phyloP scores from a whole-genome alignment of 129 eudicot species.

The Apium graveolens region DNA sequence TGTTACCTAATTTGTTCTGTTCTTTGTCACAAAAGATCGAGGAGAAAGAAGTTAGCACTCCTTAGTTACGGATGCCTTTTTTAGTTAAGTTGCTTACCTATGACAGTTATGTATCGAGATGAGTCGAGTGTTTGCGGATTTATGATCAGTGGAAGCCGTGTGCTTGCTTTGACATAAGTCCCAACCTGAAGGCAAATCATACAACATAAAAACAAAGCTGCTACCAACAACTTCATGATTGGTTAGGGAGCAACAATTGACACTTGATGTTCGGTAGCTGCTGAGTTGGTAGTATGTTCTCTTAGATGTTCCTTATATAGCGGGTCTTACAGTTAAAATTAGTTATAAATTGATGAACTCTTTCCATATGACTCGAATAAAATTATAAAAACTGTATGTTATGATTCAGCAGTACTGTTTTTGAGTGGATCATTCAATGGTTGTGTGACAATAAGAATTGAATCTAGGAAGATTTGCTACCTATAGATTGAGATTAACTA shows the following conservation, averaged over 20 bases:
- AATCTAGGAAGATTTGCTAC: neutral
- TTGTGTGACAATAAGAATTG: slow-evolving; percentile 15
- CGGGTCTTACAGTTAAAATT: slow-evolving; percentile 2
- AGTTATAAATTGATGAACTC: neutral
- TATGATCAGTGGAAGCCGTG: slow-evolving; percentile 29
- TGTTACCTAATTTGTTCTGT: neutral
- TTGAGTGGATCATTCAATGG: slow-evolving; percentile 6
- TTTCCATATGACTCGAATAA: slow-evolving; percentile 1
- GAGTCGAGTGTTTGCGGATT: slow-evolving; percentile 36
- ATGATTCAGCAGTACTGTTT: neutral
- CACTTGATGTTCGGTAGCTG: slow-evolving; percentile 23
- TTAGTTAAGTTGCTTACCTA: slow-evolving; percentile 31
- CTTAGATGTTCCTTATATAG: neutral
- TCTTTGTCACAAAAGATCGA: neutral
- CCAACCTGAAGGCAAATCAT: slow-evolving; percentile 26
- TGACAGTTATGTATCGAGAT: slow-evolving; percentile 41
- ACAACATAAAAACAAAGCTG: slow-evolving; percentile 24
- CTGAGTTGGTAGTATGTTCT: slow-evolving; percentile 19
- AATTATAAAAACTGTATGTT: neutral
- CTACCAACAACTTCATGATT: slow-evolving; percentile 30
- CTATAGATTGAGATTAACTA: neutral
- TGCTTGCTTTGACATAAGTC: slow-evolving; percentile 16
- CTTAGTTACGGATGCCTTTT: neutral
- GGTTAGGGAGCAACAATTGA: slow-evolving; percentile 17
- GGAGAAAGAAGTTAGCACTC: neutral